These are phyloP conservation scores for Coniochaeta sp. DNA, from an alignment of 2,329 filamentous ascomycete genomes.

Conservation along the genomic window DNA sequence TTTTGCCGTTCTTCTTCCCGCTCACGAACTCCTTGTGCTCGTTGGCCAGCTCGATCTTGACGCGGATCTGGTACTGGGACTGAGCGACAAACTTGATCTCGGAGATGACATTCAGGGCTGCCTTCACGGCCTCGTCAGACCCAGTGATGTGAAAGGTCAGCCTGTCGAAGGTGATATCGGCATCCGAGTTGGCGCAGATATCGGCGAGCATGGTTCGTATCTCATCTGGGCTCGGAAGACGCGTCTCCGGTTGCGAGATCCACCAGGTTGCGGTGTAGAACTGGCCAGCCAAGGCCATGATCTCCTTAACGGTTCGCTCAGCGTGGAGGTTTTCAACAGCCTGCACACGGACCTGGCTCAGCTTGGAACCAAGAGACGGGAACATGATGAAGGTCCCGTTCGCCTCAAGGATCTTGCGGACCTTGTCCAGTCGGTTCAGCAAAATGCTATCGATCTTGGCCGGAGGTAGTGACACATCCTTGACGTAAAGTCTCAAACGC, in stretches of 20 bases:
- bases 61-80: slow-evolving; percentile 84
- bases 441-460: slow-evolving; percentile 94
- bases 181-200: slow-evolving; percentile 93
- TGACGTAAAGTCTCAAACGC: slow-evolving; percentile 77
- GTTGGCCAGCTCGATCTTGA: slow-evolving; percentile 97
- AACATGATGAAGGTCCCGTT: slow-evolving; percentile 95
- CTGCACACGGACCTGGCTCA: slow-evolving; percentile 80
- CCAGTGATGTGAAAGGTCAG: slow-evolving; percentile 90
- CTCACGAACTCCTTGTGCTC: slow-evolving; percentile 99
- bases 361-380: slow-evolving; percentile 78
- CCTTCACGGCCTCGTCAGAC: slow-evolving; percentile 93
- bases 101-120: slow-evolving; percentile 88
- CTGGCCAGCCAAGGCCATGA: slow-evolving; percentile 92
- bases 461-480: slow-evolving; percentile 82
- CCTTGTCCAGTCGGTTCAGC: slow-evolving; percentile 86
- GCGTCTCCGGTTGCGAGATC: slow-evolving; percentile 67
- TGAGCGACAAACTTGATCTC: slow-evolving; percentile 84
- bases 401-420: slow-evolving; percentile 94
- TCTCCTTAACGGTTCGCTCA: slow-evolving; percentile 88
- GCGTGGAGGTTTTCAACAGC: slow-evolving; percentile 90
- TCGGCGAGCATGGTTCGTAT: slow-evolving; percentile 88
- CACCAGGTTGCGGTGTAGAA: slow-evolving; percentile 98
- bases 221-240: slow-evolving; percentile 59
- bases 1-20: slow-evolving; percentile 99
- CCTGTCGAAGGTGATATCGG: slow-evolving; percentile 91